Evolutionary conservation across 2,329 filamentous ascomycete species (phyloP).

Genomic region (Rhynchosporium secalis): DNA sequence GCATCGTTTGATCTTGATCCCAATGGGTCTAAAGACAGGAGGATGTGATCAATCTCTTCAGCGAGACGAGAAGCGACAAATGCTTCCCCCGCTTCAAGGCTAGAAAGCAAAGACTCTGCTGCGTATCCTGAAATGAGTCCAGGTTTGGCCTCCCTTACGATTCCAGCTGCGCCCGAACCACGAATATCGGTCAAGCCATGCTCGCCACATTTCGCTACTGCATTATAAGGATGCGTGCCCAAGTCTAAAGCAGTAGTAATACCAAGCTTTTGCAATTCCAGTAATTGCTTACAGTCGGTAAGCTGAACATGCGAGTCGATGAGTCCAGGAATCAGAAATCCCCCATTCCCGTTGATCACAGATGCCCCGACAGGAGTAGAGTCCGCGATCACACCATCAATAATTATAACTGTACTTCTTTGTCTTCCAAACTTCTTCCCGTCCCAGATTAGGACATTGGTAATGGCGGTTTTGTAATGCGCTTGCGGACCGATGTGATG

Average conservation of each 20-base stretch:
- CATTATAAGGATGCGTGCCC: not conserved
- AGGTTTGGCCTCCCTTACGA: not conserved
- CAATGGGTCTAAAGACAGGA: conserved; percentile 5
- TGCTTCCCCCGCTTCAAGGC: not conserved
- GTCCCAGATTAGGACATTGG: conserved; percentile 6
- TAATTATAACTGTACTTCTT: conserved; percentile 1
- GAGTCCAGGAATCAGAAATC: conserved; percentile 3
- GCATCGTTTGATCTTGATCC: conserved; percentile 3
- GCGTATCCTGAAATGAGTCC: not conserved
- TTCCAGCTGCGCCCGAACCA: not conserved
- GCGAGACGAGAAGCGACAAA: conserved; percentile 6
- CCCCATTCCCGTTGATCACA: conserved; percentile 3
- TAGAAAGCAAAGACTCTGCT: not conserved
- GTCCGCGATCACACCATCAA: conserved; percentile 1
- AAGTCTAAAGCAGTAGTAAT: conserved; percentile 11
- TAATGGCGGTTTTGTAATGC: conserved; percentile 7
- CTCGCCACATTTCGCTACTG: conserved; percentile 2
- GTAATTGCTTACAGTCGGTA: conserved; percentile 4
- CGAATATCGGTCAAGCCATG: conserved; percentile 5
- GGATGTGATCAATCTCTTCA: conserved; percentile 9
- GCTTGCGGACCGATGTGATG: not conserved
- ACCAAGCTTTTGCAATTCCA: conserved; percentile 3
- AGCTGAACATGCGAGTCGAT: conserved; percentile 10
- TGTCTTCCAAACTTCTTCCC: not conserved
- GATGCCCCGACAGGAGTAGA: not conserved